These are phyloP conservation scores for Fragaria ananassa DNA, from an alignment of 306 rosid genomes.

Conservation along the genomic window DNA sequence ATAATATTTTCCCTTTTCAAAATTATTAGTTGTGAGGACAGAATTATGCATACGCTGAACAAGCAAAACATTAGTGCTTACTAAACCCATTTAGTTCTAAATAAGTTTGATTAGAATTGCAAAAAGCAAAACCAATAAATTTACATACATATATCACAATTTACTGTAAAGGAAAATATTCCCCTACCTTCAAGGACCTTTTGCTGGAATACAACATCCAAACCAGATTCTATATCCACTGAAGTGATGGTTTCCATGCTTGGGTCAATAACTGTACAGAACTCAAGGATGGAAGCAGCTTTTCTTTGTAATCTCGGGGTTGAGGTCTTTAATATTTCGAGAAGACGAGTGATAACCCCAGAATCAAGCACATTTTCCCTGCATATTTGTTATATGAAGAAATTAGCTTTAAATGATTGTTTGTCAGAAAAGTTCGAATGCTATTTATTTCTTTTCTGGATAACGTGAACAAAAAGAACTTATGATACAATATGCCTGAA, in stretches of 20 bases:
- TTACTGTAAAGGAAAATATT: constrained; percentile 10
- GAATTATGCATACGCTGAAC: background rate
- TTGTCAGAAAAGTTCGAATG: background rate
- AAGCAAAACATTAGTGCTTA: background rate
- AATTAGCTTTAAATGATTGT: constrained; percentile 3
- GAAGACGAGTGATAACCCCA: constrained; percentile 45
- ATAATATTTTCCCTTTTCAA: background rate
- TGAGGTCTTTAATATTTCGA: constrained; percentile 68
- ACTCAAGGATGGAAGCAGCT: constrained; percentile 77
- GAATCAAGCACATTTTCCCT: constrained; percentile 65
- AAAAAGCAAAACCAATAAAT: background rate
- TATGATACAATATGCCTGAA: background rate
- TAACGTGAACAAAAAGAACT: background rate
- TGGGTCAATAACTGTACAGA: constrained; percentile 59
- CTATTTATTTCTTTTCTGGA: background rate
- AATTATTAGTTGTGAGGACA: background rate
- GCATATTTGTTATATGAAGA: background rate
- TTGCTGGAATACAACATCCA: constrained; percentile 60
- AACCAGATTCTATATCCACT: constrained; percentile 61
- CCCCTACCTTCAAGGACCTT: constrained; percentile 50
- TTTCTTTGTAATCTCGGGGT: constrained; percentile 63
- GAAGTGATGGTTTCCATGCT: constrained; percentile 40
- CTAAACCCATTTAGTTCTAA: background rate
- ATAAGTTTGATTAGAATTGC: background rate
- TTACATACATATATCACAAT: background rate